phyloP scores from a whole-genome alignment of 805 yeast genomes.

The Pichia californica region DNA sequence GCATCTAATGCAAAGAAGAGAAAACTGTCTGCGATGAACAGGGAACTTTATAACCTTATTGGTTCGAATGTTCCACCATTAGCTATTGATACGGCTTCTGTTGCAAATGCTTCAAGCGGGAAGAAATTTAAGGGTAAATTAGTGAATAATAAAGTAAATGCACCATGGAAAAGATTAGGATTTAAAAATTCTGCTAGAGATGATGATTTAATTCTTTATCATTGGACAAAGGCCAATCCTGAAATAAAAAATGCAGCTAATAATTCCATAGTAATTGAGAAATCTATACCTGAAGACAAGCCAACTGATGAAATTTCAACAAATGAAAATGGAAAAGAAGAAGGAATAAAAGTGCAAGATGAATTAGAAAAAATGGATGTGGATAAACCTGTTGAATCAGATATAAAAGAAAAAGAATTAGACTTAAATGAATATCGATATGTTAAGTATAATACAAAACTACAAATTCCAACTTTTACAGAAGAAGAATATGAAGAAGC shows the following conservation, averaged over 20 bases:
- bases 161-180: conserved; percentile 68
- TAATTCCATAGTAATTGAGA: background rate
- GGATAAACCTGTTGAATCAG: conserved; percentile 18
- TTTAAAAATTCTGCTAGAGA: conserved; percentile 52
- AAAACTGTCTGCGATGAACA: conserved; percentile 60
- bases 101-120: conserved; percentile 16
- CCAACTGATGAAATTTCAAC: conserved; percentile 5
- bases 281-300: background rate
- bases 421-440: conserved; percentile 42
- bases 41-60: conserved; percentile 80
- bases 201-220: conserved; percentile 51
- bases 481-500: conserved; percentile 52
- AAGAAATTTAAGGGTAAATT: conserved; percentile 59
- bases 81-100: conserved; percentile 37
- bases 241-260: background rate
- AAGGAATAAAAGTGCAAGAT: background rate
- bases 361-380: background rate
- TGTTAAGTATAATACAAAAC: conserved; percentile 63
- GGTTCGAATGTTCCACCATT: conserved; percentile 92
- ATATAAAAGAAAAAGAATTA: conserved; percentile 25
- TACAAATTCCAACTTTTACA: conserved; percentile 64
- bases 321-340: conserved; percentile 9
- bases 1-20: conserved; percentile 27
- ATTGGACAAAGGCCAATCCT: conserved; percentile 76
- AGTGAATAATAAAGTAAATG: conserved; percentile 53